A percentile compares a stretch with the other conserved stretches of the same genome.
Evolutionary conservation across 2,329 filamentous ascomycete genomes (phyloP).

Genomic region (Fusarium duplospermum): DNA sequence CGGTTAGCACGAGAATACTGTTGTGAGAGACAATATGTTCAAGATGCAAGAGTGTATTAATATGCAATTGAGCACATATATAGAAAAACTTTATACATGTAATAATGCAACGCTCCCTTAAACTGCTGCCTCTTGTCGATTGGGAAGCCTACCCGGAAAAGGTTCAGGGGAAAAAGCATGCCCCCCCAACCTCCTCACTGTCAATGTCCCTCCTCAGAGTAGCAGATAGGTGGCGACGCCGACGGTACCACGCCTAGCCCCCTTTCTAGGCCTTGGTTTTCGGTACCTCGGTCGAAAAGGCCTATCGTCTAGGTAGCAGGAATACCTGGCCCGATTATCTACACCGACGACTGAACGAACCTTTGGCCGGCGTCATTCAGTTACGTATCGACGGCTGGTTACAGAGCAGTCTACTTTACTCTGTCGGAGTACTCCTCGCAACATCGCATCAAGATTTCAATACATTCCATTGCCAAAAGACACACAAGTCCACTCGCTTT

Average conservation of each 20-base stretch:
- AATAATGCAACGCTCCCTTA: not conserved
- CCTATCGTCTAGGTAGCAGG: slow-evolving; percentile 9
- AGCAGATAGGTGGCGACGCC: not conserved
- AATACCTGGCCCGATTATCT: slow-evolving; percentile 7
- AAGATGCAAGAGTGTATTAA: not conserved
- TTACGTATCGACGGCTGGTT: slow-evolving; percentile 11
- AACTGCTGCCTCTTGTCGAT: not conserved
- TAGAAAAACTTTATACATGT: not conserved
- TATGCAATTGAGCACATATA: not conserved
- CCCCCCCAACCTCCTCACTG: slow-evolving; percentile 20
- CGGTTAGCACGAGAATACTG: not conserved
- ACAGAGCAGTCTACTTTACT: not conserved
- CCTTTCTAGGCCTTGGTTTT: not conserved
- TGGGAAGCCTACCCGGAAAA: slow-evolving; percentile 4
- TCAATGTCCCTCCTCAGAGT: not conserved
- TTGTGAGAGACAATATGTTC: not conserved
- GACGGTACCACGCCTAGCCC: slow-evolving; percentile 3
- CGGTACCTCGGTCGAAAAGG: not conserved
- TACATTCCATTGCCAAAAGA: not conserved
- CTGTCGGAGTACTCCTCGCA: slow-evolving; percentile 3
- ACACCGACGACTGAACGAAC: slow-evolving; percentile 12
- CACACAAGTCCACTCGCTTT: not conserved
- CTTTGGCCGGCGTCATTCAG: slow-evolving; percentile 12
- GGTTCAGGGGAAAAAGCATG: slow-evolving; percentile 23
- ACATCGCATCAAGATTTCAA: slow-evolving; percentile 14